Evolutionary conservation across 2,329 filamentous ascomycete genomes (phyloP), one percentile per base, ranked within the genome.

Genomic region (Fusarium papillatum): DNA sequence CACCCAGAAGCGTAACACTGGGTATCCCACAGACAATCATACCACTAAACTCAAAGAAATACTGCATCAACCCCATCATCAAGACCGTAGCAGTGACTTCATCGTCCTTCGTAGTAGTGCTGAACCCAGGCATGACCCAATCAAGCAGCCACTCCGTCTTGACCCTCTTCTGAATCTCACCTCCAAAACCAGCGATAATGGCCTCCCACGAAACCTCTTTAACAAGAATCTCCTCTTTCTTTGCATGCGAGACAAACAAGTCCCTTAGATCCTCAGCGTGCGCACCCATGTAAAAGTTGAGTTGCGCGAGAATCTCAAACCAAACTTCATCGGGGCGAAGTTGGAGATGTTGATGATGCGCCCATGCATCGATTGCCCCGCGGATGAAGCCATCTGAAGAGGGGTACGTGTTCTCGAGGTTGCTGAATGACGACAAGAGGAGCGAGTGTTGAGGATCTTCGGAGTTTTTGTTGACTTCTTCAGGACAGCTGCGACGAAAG

Each of bases 281-380:
- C 0, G 80, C 80, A 36, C 86, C 84, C 81, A 90, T 86, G 79
- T 87, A 90, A 65, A 87, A 84, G 76, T 86, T 87, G 60, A 90
- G 80, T 79, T 90, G 88, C 1, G 83, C 82, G 6, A 91, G 82
- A 64, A 90, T 87, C 62, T 89, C 85, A 73, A 90, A 87, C 89
- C 89, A 91, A 36, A 91, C 80, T 64, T 90, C 88, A 43, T 91
- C 88, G 0, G 89, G 88, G 1, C 88, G 85, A 17, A 90, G 80
- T 1, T 84, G 82, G 2, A 91, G 82, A 74, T 89, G 85, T 69
- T 88, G 85, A 67, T 90, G 88, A 61, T 86, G 79, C 34, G 84
- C 87, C 84, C 89, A 90, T 1, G 88, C 88, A 38, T 86, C 82
- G 50, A 89, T 80, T 6, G 85, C 85, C 19, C 85, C 84, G 22